Base-by-base conservation (phyloP, 805 yeast species). In the Blastobotrys mokoenaii region DNA sequence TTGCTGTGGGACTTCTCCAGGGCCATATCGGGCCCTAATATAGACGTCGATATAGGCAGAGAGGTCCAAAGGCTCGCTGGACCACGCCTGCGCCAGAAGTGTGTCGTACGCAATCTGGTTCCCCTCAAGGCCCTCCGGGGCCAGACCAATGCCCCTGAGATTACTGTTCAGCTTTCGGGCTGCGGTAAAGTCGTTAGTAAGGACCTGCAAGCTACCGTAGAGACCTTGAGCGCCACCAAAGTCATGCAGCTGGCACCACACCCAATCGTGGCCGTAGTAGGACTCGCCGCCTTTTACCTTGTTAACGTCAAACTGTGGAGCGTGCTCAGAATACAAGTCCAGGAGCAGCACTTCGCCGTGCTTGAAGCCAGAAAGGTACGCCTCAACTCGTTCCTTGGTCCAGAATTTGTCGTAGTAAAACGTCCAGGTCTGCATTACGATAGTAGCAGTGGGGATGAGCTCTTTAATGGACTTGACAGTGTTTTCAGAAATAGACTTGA, bases 241-340 rank as follows among this genome's bases (percentile, higher is more conserved):
- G 31, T 40, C 45, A 44, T 47, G 51, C n/a, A 47, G 44, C 45
- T 47, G 46, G 25, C 51, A 47, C 51, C 51, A 47, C 14, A 47
- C 37, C 51, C 51, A 47, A 40, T 47, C 39, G 38, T 47, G 51
- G 15, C 51, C 51, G 22, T 31, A 40, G 32, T 47, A 47, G 5
- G 48, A 44, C 15, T 25, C 17, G 15, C 34, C 34, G 15, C 15
- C 34, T 5, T 11, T 12, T 4, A 12, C 34, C 33, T 34, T 33
- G 7, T 46, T 45, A 29, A 25, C 34, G 14, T 45, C 40, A 46
- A 46, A 47, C 14, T 25, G 39, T 10, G 51, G 51, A 16, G 38
- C 41, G 22, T 16, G 39, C n/a, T 47, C 51, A 5, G 51, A 45
- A 36, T 37, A 47, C 30, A 47, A 30, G 20, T 47, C 51, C 9